Evolutionary conservation across 2,329 filamentous ascomycete species (phyloP), one percentile per base, ranked within the genome.

Genomic region (Pseudogymnoascus sp.): DNA sequence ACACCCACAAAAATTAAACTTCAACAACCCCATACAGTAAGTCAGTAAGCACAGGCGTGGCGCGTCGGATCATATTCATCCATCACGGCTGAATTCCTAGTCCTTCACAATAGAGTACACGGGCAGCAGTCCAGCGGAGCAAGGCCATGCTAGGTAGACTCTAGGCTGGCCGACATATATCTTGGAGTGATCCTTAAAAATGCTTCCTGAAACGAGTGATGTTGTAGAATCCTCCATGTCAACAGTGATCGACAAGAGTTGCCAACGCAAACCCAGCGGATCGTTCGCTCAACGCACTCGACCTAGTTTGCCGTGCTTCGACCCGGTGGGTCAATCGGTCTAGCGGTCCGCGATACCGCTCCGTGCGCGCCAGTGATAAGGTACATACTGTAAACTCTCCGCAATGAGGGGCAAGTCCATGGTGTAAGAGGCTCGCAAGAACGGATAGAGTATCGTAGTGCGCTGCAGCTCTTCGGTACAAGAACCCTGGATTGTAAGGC

Each of bases 1-100:
- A 35, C 47, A 54, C 29, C n/a, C 29, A 54, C 47, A 54, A 7
- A 54, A 54, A 54, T 54, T 54, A 54, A 54, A 54, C 47, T 54
- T 54, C 47, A 35, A 7, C 29, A n/a, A 54, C 47, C 47, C 44
- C 47, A 54, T 54, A 54, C 15, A 21, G 47, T 11, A 54, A 15
- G 9, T 33, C 33, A 54, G 47, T 54, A 54, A 54, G 47, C 47
- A 17, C 29, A 54, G 26, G 26, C 8, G 47, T 54, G 47, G 47
- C 47, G 47, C 33, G 47, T 17, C n/a, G n/a, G 26, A 54, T 5
- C 7, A 10, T 17, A 54, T 54, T 54, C 47, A 54, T 54, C 47
- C 47, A 54, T 54, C 47, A 17, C 47, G 47, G 47, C 47, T 54
- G 47, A 54, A 54, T 13, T 33, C 47, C 26, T 54, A 54, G 47